Base-by-base conservation (phyloP, 2,329 filamentous ascomycete genomes). In the Helotiales sp. region DNA sequence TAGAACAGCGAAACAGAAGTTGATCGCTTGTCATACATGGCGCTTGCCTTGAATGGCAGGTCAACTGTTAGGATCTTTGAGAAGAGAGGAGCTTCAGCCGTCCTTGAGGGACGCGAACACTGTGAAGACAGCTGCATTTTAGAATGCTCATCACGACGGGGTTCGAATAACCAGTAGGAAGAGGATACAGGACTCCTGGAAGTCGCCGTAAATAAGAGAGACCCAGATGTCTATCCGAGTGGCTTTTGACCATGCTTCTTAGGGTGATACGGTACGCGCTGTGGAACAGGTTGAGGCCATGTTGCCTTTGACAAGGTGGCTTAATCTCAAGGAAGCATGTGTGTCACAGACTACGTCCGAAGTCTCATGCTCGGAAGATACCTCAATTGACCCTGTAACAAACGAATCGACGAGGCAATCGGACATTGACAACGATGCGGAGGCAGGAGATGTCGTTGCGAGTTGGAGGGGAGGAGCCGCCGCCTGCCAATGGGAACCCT, bases 201-300 rank as follows among this genome's bases (percentile, higher is more conserved):
- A 28, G 40, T 30, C 26, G 15, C 37, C 32, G 54, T 11, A 7
- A 57, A 4, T 17, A 20, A 22, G 34, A 7, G 52, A 24, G 4
- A 20, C 40, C 11, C 10, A 57, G 20, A 26, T 57, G 28, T 13
- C 45, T 28, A 20, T 26, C 30, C 32, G 10, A 24, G 20, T 40
- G 3, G 54, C 54, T 40, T 57, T 32, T 57, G 32, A 32, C 54
- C 54, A 57, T 40, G 54, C 40, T 55, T 32, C 26, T 34, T 55
- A 28, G 30, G 52, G 32, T 37, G 30, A 20, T 24, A 57, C 54
- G 24, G 20, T 50, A 26, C 47, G 11, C 47, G 40, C 40, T 24
- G 54, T 57, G 30, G 11, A 57, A 57, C 54, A 37, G 20, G 20
- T 8, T 20, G 54, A n/a, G 20, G 20, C 20, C 47, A 26, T 24